Percentiles rank a stretch among this genome's conserved stretches.
Conservation (phyloP, 495 filamentous ascomycete species). For the Chlorociboria aeruginascens region DNA sequence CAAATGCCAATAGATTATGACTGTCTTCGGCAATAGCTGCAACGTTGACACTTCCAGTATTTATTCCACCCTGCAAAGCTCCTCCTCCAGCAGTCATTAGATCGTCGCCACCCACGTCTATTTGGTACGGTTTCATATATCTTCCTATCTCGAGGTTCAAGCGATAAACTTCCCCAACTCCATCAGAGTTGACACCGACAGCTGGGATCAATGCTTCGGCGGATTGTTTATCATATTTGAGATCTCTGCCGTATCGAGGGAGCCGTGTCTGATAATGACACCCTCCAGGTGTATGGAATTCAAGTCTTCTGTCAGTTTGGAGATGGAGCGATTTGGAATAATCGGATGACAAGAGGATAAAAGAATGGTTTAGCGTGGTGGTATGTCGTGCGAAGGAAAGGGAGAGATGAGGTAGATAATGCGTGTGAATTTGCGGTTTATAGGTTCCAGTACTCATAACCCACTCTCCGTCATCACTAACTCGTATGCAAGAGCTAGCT, state of each 20-base stretch:
- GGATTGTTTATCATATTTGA: conserved; percentile 72
- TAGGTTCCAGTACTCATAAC: conserved; percentile 92
- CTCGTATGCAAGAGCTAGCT: conserved; percentile 82
- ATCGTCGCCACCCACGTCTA: conserved; percentile 81
- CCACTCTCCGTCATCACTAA: conserved; percentile 95
- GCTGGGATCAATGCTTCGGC: conserved; percentile 81
- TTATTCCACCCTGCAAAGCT: conserved; percentile 71
- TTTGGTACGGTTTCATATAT: conserved; percentile 66
- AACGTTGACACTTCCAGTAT: conserved; percentile 74
- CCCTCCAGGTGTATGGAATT: conserved; percentile 87
- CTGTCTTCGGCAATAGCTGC: conserved; percentile 82
- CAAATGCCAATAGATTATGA: conserved; percentile 87
- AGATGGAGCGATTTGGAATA: conserved; percentile 93
- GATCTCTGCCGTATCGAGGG: conserved; percentile 83
- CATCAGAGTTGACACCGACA: conserved; percentile 75
- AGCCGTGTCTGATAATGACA: conserved; percentile 80
- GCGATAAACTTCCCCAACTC: conserved; percentile 81
- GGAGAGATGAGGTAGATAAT: conserved; percentile 85
- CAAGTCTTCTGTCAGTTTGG: conserved; percentile 79
- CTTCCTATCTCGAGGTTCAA: conserved; percentile 83
- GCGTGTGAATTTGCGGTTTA: conserved; percentile 95
- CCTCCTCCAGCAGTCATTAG: conserved; percentile 46
- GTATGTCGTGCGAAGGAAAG: conserved; percentile 91
- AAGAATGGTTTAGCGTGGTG: conserved; percentile 84
- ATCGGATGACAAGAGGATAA: conserved; percentile 81